Evolutionary conservation across 345 rosid species (phyloP).

Genomic region (Eucalyptus shirleyi): DNA sequence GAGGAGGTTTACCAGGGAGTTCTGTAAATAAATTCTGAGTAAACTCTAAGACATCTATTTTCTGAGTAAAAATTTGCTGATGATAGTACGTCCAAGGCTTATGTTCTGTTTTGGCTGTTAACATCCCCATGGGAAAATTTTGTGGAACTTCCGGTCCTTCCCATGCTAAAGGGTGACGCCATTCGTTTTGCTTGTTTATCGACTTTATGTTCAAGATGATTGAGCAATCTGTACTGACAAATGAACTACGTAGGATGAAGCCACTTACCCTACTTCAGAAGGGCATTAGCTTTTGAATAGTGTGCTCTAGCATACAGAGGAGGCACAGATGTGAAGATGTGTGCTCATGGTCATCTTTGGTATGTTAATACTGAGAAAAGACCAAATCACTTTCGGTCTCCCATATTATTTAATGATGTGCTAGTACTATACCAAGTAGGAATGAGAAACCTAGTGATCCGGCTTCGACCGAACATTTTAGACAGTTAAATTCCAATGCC

Average conservation of each 20-base stretch:
- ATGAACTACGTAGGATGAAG: neutral
- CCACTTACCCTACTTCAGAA: neutral
- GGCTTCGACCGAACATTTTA: neutral
- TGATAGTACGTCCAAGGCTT: neutral
- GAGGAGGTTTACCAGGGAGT: too few relatives aligned
- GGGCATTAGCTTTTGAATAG: neutral
- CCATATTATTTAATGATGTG: neutral
- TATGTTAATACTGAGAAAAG: neutral
- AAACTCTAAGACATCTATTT: too few relatives aligned
- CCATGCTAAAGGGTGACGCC: neutral
- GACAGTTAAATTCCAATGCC: neutral
- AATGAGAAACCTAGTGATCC: neutral
- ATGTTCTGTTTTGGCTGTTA: neutral
- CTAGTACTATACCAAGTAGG: neutral
- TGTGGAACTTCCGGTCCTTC: neutral
- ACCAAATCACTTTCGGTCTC: neutral
- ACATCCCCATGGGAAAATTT: neutral
- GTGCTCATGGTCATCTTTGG: neutral
- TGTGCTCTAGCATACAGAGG: neutral
- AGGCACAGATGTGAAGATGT: neutral
- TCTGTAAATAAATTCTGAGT: too few relatives aligned
- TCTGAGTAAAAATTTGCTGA: neutral
- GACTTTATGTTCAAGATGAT: neutral
- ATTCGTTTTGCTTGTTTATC: neutral
- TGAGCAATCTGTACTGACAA: neutral